A percentile compares a stretch with the other conserved stretches of the same genome.
phyloP scores from a whole-genome alignment of 2,329 filamentous ascomycete genomes.

The Lasiodiplodia sp. region DNA sequence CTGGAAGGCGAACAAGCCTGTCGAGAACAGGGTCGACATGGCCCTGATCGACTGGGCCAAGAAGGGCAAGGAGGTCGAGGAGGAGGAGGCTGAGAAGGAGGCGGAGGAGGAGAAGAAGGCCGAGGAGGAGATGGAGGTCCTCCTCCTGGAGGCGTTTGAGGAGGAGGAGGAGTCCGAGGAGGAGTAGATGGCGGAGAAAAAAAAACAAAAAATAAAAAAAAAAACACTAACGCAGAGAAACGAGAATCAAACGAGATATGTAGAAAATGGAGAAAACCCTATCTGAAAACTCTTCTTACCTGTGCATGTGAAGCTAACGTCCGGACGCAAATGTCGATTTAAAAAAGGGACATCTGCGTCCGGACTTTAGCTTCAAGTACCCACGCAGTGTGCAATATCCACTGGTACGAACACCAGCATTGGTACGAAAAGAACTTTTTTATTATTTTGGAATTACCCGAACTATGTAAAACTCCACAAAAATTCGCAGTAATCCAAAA shows the following conservation, averaged over 20 bases:
- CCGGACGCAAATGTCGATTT: neutral
- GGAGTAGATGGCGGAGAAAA: neutral
- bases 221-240: neutral
- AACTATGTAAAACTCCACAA: neutral
- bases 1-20: too few relatives aligned
- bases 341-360: too few relatives aligned
- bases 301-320: neutral
- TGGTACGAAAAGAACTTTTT: neutral
- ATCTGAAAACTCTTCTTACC: neutral
- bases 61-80: neutral
- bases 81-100: neutral
- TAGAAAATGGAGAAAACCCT: neutral
- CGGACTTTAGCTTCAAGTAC: too few relatives aligned
- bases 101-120: too few relatives aligned
- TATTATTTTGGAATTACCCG: neutral
- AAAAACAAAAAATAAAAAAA: neutral
- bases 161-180: neutral
- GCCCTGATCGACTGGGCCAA: too few relatives aligned
- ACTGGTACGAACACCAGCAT: too few relatives aligned
- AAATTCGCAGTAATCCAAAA: neutral
- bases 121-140: neutral
- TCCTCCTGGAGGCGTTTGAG: neutral
- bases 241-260: neutral
- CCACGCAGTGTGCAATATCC: too few relatives aligned
- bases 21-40: too few relatives aligned